Conservation (phyloP, 768 basidiomycete genomes). For the Suillus clintonianus region DNA sequence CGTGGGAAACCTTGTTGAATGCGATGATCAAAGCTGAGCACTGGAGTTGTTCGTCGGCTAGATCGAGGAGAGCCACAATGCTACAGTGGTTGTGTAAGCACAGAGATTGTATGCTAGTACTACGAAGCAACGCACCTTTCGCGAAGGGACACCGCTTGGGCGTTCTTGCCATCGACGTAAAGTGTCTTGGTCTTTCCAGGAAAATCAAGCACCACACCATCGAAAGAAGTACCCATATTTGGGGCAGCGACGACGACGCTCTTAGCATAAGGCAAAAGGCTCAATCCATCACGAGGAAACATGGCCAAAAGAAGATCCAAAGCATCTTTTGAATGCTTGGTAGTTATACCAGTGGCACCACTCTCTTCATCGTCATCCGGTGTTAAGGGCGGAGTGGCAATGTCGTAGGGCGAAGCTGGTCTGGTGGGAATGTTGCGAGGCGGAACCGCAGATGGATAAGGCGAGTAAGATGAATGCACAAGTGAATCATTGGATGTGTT, state of each 20-base stretch:
- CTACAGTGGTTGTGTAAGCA: constrained; percentile 35
- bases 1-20: constrained; percentile 71
- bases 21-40: constrained; percentile 81
- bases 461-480: constrained; percentile 17
- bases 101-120: constrained; percentile 9
- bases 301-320: constrained; percentile 78
- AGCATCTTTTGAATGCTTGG: constrained; percentile 58
- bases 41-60: constrained; percentile 81
- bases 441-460: constrained; percentile 30
- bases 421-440: constrained; percentile 48
- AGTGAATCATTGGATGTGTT: constrained; percentile 20
- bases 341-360: constrained; percentile 40
- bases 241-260: constrained; percentile 74
- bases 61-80: constrained; percentile 83
- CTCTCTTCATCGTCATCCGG: constrained; percentile 64
- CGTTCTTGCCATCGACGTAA: constrained; percentile 84
- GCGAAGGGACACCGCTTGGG: constrained; percentile 74
- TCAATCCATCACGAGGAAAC: constrained; percentile 73
- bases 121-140: constrained; percentile 61
- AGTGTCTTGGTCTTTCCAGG: constrained; percentile 73
- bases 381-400: constrained; percentile 76
- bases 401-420: constrained; percentile 39
- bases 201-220: constrained; percentile 76
- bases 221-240: constrained; percentile 67
- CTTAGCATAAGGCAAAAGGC: constrained; percentile 70